Evolutionary conservation across 2,329 filamentous ascomycete genomes (phyloP).

Genomic region (Xylaria sp.): DNA sequence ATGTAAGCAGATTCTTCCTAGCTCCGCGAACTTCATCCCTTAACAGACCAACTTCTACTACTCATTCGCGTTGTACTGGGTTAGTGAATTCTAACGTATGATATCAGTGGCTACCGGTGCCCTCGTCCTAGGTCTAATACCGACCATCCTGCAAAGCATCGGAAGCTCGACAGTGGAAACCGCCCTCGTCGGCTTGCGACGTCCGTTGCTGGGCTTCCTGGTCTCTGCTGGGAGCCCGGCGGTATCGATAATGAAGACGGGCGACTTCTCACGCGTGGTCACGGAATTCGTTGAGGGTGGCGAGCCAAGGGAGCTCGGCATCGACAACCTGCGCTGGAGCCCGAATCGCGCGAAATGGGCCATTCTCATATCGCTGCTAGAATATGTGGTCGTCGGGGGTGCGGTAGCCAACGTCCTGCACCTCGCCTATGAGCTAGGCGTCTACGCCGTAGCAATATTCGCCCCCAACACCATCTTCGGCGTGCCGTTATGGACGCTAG

Average conservation of each 20-base stretch:
- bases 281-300: constrained; percentile 26
- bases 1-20: constrained; percentile 26
- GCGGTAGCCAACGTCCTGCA: constrained; percentile 45
- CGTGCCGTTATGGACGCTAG: constrained; percentile 45
- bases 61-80: not conserved
- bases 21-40: not conserved
- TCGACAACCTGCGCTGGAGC: constrained; percentile 27
- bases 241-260: constrained; percentile 36
- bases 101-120: constrained; percentile 37
- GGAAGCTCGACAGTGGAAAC: constrained; percentile 41
- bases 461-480: constrained; percentile 41
- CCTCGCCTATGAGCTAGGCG: constrained; percentile 45
- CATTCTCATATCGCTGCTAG: constrained; percentile 20
- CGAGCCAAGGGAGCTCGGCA: constrained; percentile 20
- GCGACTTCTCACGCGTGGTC: constrained; percentile 29
- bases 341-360: constrained; percentile 16
- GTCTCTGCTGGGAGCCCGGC: constrained; percentile 40
- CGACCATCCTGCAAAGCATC: constrained; percentile 39
- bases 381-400: constrained; percentile 42
- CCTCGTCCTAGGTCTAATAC: constrained; percentile 41
- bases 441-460: constrained; percentile 45
- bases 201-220: constrained; percentile 38
- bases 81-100: not conserved
- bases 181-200: constrained; percentile 34
- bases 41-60: not conserved